A percentile compares a stretch with the other conserved stretches of the same genome.
phyloP scores from a whole-genome alignment of 805 yeast species.

The Nakazawaea ishiwadae region DNA sequence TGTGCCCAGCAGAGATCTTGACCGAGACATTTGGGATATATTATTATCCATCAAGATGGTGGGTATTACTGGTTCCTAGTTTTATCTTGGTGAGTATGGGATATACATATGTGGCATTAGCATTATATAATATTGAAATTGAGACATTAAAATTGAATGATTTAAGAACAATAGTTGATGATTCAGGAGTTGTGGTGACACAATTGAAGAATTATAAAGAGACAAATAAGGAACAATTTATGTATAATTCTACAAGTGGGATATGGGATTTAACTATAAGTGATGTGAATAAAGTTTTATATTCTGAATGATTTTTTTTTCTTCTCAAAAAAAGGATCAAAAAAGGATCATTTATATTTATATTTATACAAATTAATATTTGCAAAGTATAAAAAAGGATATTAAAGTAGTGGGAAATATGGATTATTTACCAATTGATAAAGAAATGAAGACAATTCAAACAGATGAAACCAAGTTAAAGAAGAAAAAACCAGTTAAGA shows the following conservation, averaged over 20 bases:
- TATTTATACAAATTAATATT: no score
- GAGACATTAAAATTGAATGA: conserved; percentile 58
- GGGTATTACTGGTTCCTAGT: conserved; percentile 82
- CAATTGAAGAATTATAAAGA: conserved; percentile 15
- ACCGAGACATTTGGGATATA: conserved; percentile 44
- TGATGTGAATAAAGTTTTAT: conserved; percentile 62
- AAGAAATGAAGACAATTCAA: no score
- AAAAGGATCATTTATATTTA: no score
- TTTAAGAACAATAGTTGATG: conserved; percentile 64
- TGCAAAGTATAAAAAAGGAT: no score
- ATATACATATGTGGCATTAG: conserved; percentile 66
- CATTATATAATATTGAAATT: conserved; percentile 72
- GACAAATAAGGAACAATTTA: conserved; percentile 29
- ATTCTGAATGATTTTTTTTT: no score
- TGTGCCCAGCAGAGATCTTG: conserved; percentile 57
- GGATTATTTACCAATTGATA: no score
- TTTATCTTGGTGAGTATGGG: conserved; percentile 66
- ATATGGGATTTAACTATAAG: conserved; percentile 81
- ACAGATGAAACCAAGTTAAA: no score
- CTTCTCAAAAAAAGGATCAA: no score
- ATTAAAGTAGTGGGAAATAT: no score
- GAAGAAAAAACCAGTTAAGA: no score
- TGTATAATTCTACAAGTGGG: conserved; percentile 67
- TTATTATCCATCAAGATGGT: conserved; percentile 85
- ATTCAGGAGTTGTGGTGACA: conserved; percentile 35